Base-by-base conservation (phyloP, 371 early-diverging fungal genomes). In the Mucor lusitanicus region DNA sequence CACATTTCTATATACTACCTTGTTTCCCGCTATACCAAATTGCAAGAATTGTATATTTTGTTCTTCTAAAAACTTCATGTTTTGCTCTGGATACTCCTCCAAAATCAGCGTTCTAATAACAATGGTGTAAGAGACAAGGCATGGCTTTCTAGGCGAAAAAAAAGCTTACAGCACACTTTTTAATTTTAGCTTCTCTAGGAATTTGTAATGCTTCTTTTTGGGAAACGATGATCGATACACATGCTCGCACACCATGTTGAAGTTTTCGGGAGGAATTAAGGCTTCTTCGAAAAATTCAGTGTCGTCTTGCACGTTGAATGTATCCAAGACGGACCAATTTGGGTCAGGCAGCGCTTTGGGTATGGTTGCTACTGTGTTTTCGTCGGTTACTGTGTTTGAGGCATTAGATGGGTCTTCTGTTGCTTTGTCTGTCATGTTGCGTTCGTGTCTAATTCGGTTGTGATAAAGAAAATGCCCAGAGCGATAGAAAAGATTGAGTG, bases 11-110 rank as follows among this genome's bases (percentile, higher is more conserved):
- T 32, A 1, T 3, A n/a, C 61, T 78, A 92, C 92, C 87, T 97
- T 97, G 77, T 96, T 96, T 6, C 98, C 98, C 12, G 98, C 92
- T 39, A 98, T 96, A 21, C 96, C 97, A 79, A 98, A 98, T 71
- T 97, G 97, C 68, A 93, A 89, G 40, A 97, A 85, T 9, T 75
- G 82, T 19, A 97, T 94, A 30, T 87, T 82, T 73, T 95, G 91
- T 63, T 95, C 92, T 59, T 92, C 85, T 60, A 97, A 74, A 78
- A 97, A 98, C 71, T 85, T 87, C 83, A 89, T 83, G 76, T 95
- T 98, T 77, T 93, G 94, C 56, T 90, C 94, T 5, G 97, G 97
- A 77, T 98, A 98, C 32, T 97, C 97, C 76, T 98, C 98, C 40
- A 98, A 76, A 72, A 95, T 94, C 23, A 95, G 78, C 17, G 95